Conservation (phyloP, 495 filamentous ascomycete genomes). For the Neurospora sp. region DNA sequence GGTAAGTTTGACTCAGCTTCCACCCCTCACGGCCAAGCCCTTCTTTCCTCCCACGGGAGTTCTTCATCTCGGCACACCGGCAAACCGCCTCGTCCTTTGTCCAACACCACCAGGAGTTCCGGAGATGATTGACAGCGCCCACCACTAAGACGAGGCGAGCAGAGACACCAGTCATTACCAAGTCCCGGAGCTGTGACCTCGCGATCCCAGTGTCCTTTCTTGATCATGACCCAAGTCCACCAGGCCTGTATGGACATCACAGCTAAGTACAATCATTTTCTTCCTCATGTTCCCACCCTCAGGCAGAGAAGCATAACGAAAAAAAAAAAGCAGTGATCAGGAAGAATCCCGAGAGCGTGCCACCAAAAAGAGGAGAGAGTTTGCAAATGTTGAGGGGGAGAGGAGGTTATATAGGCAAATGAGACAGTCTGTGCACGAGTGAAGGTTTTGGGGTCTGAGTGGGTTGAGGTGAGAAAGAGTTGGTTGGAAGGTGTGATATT, state of each 20-base stretch:
- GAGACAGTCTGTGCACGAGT: background rate
- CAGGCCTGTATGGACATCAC: background rate
- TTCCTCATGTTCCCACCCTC: background rate
- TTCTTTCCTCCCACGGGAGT: background rate
- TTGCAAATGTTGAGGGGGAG: background rate
- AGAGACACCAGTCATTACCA: background rate
- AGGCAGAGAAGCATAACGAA: background rate
- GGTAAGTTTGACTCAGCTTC: background rate
- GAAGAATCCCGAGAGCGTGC: background rate
- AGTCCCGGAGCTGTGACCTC: background rate
- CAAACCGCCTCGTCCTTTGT: background rate
- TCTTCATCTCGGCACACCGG: background rate
- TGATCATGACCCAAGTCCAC: background rate
- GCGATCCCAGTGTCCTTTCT: background rate
- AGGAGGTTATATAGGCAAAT: background rate
- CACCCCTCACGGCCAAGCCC: background rate
- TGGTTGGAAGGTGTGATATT: background rate
- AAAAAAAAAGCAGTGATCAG: background rate
- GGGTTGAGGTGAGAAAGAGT: background rate
- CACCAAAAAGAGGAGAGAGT: background rate
- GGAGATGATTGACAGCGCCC: background rate
- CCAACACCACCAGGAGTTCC: background rate
- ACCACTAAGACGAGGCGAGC: background rate
- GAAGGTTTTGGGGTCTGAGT: background rate
- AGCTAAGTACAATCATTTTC: background rate